Percentiles rank a stretch among this genome's conserved stretches.
phyloP scores from a whole-genome alignment of 1,284 basidiomycete species.

The Trametes sp. region DNA sequence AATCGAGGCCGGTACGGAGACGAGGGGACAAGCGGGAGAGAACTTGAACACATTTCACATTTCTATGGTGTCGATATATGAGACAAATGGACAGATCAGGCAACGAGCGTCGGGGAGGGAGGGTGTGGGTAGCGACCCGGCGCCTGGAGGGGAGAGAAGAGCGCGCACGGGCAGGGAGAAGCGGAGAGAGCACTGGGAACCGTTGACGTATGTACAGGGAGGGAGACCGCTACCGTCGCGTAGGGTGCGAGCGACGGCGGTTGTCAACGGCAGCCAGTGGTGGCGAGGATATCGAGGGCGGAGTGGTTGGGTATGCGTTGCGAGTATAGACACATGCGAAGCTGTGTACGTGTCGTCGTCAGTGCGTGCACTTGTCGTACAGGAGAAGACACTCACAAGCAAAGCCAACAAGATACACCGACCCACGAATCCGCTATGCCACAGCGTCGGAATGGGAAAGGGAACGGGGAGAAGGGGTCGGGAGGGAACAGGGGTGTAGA shows the following conservation, averaged over 20 bases:
- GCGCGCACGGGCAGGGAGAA: conserved; percentile 6
- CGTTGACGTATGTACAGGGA: conserved; percentile 27
- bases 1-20: neutral
- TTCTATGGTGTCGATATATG: conserved; percentile 32
- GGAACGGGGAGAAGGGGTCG: conserved; percentile 8
- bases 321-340: conserved; percentile 33
- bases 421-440: conserved; percentile 28
- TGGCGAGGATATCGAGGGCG: conserved; percentile 19
- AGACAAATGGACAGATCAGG: conserved; percentile 31
- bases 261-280: conserved; percentile 8
- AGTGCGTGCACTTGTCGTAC: neutral
- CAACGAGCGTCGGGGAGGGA: conserved; percentile 35
- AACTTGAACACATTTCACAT: conserved; percentile 29
- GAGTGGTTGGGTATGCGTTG: conserved; percentile 30
- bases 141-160: neutral
- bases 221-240: neutral
- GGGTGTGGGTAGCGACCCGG: conserved; percentile 23
- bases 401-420: conserved; percentile 38
- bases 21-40: no score
- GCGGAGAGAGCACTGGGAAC: conserved; percentile 17
- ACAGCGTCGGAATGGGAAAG: conserved; percentile 15
- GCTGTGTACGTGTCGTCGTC: conserved; percentile 2
- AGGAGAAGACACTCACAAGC: conserved; percentile 31
- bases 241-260: neutral
- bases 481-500: conserved; percentile 17